Evolutionary conservation across 2,329 filamentous ascomycete genomes (phyloP), one percentile per base, ranked within the genome.

Genomic region (Fusarium phyllophilum): DNA sequence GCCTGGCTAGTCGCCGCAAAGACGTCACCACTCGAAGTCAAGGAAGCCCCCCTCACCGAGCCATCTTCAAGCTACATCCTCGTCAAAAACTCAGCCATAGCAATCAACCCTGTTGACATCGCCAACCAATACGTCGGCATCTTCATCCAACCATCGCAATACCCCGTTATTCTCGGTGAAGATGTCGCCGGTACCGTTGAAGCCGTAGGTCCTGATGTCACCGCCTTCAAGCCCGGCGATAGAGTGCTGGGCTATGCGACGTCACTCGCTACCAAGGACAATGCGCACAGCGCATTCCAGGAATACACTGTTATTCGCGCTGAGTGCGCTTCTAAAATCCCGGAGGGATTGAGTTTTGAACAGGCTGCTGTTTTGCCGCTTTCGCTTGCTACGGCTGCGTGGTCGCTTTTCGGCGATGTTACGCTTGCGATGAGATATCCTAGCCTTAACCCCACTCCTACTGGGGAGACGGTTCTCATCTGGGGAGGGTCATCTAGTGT

Each of bases 401-500:
- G 70, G 22, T 70, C 61, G 11, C 66, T 80, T 6, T 79, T 79
- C 13, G 67, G 71, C 10, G 60, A 73, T 22, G 58, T 72, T 20
- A 54, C 51, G 3, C 51, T 73, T 4, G 56, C 41, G 11, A 62
- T 72, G 44, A 55, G 49, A n/a, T 67, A 68, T 24, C 72, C 72
- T 3, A 65, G 54, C 17, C 36, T 61, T 7, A 26, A 29, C 5
- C 44, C 71, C 0, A n/a, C 52, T 4, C 22, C 67, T 12, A 52
- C 42, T 2, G 60, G 36, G 1, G 55, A 76, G 38, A 42, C 46
- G 1, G 62, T 76, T 2, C 52, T 76, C 17, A 68, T 82, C 45
- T 89, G 86, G 85, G 87, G 87, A n/a, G 88, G 87, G 1, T 83
- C 85, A 6, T 84, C 84, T 0, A 82, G 81, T 22, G 85, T 86